Evolutionary conservation across 2,329 filamentous ascomycete genomes (phyloP).

Genomic region (Colletotrichum magnum): DNA sequence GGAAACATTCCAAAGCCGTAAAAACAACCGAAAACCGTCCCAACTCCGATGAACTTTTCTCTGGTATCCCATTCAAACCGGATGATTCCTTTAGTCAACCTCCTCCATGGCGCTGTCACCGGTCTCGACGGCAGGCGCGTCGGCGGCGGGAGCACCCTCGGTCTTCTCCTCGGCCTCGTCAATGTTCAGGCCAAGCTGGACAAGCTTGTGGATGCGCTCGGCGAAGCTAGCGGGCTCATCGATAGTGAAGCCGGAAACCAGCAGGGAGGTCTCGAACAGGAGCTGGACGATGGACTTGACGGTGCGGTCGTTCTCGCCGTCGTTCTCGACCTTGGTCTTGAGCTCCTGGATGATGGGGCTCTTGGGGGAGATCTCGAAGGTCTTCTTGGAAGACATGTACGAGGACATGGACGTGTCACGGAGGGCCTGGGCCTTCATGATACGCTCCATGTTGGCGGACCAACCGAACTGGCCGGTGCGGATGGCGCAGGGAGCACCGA

Average conservation of each 20-base stretch:
- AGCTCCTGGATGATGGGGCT: constrained; percentile 98
- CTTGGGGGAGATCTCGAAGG: constrained; percentile 99
- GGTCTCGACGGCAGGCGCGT: constrained; percentile 70
- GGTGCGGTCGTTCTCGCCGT: constrained; percentile 98
- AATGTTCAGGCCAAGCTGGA: constrained; percentile 96
- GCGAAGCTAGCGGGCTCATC: constrained; percentile 98
- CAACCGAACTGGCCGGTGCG: constrained; percentile 99
- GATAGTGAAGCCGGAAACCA: constrained; percentile 99
- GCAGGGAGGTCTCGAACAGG: constrained; percentile 97
- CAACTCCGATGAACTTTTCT: constrained; percentile 56
- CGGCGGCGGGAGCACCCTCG: constrained; percentile 70
- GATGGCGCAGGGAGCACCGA: constrained; percentile 95
- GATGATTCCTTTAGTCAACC: constrained; percentile 82
- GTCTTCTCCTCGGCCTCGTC: constrained; percentile 90
- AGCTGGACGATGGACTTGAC: constrained; percentile 99
- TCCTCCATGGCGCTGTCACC: constrained; percentile 99
- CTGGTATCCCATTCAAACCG: constrained; percentile 52
- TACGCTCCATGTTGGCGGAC: constrained; percentile 99
- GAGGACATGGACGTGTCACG: constrained; percentile 99
- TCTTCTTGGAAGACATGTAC: constrained; percentile 99
- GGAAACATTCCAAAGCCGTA: constrained; percentile 41
- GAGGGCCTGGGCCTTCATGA: constrained; percentile 99
- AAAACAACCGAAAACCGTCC: constrained; percentile 52
- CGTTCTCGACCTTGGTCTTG: constrained; percentile 98
- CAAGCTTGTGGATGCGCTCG: constrained; percentile 99